Evolutionary conservation across 345 rosid genomes (phyloP).

Genomic region (Salix arbutifolia): DNA sequence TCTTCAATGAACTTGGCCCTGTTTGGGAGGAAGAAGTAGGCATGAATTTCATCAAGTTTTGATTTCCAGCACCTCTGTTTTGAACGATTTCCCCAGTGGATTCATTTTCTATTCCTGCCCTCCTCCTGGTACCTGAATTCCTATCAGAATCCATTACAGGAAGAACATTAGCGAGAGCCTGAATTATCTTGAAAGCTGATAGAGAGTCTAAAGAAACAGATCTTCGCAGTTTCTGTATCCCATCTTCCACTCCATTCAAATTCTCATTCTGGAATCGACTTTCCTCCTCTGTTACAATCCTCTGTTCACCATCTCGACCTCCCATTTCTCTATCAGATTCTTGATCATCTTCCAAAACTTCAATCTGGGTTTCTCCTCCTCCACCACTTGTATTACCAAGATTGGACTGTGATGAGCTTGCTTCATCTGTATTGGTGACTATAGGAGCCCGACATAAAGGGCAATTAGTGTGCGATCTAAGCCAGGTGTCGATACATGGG

Average conservation of each 20-base stretch:
- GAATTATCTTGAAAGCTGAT: slow-evolving; percentile 45
- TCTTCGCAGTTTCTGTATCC: slow-evolving; percentile 49
- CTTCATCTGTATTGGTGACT: slow-evolving; percentile 4
- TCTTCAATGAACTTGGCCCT: slow-evolving; percentile 42
- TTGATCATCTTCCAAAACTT: slow-evolving; percentile 18
- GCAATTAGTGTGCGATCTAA: slow-evolving; percentile 25
- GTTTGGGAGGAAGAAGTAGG: slow-evolving; percentile 35
- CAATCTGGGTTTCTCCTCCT: slow-evolving; percentile 24
- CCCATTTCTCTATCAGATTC: slow-evolving; percentile 21
- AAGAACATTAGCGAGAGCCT: slow-evolving; percentile 23
- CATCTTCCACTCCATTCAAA: slow-evolving; percentile 17
- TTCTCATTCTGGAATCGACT: slow-evolving; percentile 19
- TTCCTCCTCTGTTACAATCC: slow-evolving; percentile 15
- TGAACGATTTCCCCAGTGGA: slow-evolving; percentile 2
- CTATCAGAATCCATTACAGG: slow-evolving; percentile 16
- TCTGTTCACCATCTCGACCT: slow-evolving; percentile 9
- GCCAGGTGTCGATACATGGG: slow-evolving; percentile 30
- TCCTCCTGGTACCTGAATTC: slow-evolving; percentile 9
- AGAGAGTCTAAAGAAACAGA: slow-evolving; percentile 66
- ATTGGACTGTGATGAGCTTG: neutral
- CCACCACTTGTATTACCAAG: neutral
- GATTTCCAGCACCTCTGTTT: slow-evolving; percentile 28
- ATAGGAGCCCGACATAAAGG: slow-evolving; percentile 38
- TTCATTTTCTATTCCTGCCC: slow-evolving; percentile 20
- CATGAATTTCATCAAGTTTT: slow-evolving; percentile 24